A percentile compares a stretch with the other conserved stretches of the same genome.
Conservation (phyloP, 106 monocot species). For the Acorus gramineus region DNA sequence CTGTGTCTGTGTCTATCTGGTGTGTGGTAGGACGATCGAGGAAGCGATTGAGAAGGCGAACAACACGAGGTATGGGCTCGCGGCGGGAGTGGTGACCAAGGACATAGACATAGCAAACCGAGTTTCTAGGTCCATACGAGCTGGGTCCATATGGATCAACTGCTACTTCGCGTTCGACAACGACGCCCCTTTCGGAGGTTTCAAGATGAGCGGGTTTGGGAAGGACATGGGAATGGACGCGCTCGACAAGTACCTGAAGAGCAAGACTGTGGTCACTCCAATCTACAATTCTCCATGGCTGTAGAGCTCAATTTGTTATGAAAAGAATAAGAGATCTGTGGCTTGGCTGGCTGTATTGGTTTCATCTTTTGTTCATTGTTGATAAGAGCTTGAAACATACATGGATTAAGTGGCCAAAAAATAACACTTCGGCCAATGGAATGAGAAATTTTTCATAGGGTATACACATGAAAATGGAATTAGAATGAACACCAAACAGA, state of each 20-base stretch:
- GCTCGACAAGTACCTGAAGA: slow-evolving; percentile 30
- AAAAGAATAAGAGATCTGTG: too few species aligned
- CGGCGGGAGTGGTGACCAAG: slow-evolving; percentile 66
- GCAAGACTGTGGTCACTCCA: slow-evolving; percentile 47
- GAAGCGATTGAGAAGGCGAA: slow-evolving; percentile 69
- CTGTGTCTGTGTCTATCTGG: neutral
- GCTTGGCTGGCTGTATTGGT: too few species aligned
- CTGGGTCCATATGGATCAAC: slow-evolving; percentile 42
- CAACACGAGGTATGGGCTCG: slow-evolving; percentile 47
- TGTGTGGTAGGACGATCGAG: slow-evolving; percentile 46
- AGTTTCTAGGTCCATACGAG: slow-evolving; percentile 39
- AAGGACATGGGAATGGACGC: slow-evolving; percentile 31
- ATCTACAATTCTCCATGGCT: slow-evolving; percentile 47
- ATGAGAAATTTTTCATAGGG: too few species aligned
- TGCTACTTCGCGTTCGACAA: slow-evolving; percentile 44
- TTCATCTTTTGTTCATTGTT: too few species aligned
- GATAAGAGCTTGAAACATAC: too few species aligned
- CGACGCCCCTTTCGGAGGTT: slow-evolving; percentile 40
- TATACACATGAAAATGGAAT: too few species aligned
- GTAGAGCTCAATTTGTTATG: neutral
- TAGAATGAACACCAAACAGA: too few species aligned
- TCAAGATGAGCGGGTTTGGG: slow-evolving; percentile 60
- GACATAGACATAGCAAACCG: slow-evolving; percentile 50
- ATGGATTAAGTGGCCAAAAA: too few species aligned
- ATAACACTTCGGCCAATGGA: too few species aligned